Conservation (phyloP, 306 rosid genomes). For the Cotoneaster glaucophyllus region DNA sequence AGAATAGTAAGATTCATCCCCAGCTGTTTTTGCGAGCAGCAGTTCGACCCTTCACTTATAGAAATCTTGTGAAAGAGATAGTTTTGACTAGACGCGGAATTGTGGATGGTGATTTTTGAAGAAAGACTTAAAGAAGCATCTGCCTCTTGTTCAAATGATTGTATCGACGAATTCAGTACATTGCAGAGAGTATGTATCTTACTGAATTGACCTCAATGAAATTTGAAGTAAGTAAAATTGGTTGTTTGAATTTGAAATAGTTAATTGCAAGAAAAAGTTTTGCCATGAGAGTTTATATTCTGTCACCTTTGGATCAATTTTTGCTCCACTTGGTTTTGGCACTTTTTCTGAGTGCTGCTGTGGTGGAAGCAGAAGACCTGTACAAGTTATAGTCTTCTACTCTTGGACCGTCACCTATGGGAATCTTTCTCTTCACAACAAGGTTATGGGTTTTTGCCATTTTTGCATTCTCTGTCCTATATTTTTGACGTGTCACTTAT, state of each 20-base stretch:
- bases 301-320: neutral
- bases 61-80: constrained; percentile 87
- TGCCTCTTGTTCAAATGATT: neutral
- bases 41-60: constrained; percentile 62
- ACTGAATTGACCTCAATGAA: neutral
- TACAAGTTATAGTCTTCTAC: no score
- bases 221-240: neutral
- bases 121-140: constrained; percentile 12
- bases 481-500: no score
- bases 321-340: neutral
- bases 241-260: neutral
- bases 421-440: no score
- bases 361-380: no score
- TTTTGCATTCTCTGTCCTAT: no score
- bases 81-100: constrained; percentile 85
- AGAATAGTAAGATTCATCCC: constrained; percentile 76
- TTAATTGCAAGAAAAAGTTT: neutral
- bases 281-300: neutral
- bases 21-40: constrained; percentile 73
- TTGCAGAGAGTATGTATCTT: no score
- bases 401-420: no score
- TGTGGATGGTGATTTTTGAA: constrained; percentile 82
- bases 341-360: no score
- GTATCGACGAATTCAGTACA: neutral
- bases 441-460: no score